Base-by-base conservation (phyloP, 2,329 filamentous ascomycete species). In the Sclerotiophoma versabilis region DNA sequence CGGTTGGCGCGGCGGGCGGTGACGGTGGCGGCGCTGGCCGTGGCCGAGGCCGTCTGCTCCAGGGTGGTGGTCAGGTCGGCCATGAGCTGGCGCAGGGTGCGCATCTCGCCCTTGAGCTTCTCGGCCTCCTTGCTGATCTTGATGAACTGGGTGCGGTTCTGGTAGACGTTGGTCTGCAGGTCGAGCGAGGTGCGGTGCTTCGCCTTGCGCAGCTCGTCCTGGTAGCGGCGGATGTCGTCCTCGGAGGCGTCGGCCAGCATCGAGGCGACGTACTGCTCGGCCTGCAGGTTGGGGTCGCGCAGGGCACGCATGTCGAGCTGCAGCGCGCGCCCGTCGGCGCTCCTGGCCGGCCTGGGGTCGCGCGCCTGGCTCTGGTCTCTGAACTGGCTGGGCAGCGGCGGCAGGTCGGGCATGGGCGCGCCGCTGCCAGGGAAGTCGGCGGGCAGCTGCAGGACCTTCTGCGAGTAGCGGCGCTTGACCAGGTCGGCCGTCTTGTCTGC, bases 101-200 rank as follows among this genome's bases (percentile, higher is more conserved):
- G 86, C 95, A 99, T 98, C 75, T 99, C 95, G 49, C 87, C 86
- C 77, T 98, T 98, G 53, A 99, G 85, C 79, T 96, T 97, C 77
- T 99, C 95, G 2, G 96, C 95, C 78, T 99, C 95, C 77, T 98
- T 97, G 73, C 93, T 97, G 75, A 99, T 98, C 76, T 96, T 96
- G 81, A 99, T 98, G 72, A 99, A 99, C 70, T 98, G 95, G 0
- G 92, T 96, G 42, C 95, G 87, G 76, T 99, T 99, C 75, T 97
- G 93, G 76, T 96, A 93, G 44, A 99, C 90, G 76, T 93, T 98
- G 71, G 96, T 91, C 75, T 98, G 93, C 19, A 99, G 81, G 65
- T 98, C 93, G 42, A 87, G 83, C 5, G 89, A 88, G 8, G 92
- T 92, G 50, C 90, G 86, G 62, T 84, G 84, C 75, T 93, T 93